phyloP scores from a whole-genome alignment of 2,329 filamentous ascomycete genomes.

The Didymella pomorum region DNA sequence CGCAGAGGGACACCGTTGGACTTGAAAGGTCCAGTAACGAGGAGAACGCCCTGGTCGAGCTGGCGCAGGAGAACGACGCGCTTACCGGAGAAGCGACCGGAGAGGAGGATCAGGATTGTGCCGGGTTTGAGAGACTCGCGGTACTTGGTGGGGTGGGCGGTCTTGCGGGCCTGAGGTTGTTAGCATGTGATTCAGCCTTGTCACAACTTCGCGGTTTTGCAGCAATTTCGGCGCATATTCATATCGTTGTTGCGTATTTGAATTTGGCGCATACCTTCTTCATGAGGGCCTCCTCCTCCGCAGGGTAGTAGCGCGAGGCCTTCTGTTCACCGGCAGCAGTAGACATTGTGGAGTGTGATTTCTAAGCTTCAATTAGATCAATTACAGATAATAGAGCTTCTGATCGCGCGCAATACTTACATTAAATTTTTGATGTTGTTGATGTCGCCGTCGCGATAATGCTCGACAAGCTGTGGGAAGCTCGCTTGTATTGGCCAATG shows the following conservation, averaged over 20 bases:
- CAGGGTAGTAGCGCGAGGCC: constrained; percentile 98
- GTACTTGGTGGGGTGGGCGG: constrained; percentile 84
- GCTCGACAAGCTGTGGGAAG: constrained; percentile 29
- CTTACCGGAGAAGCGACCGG: constrained; percentile 99
- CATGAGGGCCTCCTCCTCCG: constrained; percentile 85
- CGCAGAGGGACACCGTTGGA: constrained; percentile 98
- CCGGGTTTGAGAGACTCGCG: constrained; percentile 91
- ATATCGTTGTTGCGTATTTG: not conserved
- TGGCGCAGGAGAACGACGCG: constrained; percentile 97
- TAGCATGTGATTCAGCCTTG: constrained; percentile 14
- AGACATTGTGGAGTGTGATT: constrained; percentile 29
- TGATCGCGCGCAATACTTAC: constrained; percentile 1
- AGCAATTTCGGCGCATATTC: not conserved
- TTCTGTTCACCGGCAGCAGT: constrained; percentile 63
- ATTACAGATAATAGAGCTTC: not conserved
- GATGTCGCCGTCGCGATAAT: constrained; percentile 33
- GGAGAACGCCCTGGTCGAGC: constrained; percentile 93
- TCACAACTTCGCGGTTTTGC: constrained; percentile 2
- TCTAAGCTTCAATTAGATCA: constrained; percentile 19
- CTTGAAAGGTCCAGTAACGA: constrained; percentile 99
- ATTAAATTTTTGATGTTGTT: constrained; percentile 19
- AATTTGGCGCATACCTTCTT: constrained; percentile 81
- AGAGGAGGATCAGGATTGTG: constrained; percentile 96
- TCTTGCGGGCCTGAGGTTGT: constrained; percentile 82
- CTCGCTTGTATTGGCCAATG: constrained; percentile 19